A percentile compares a stretch with the other conserved stretches of the same genome.
Evolutionary conservation across 495 filamentous ascomycete species (phyloP).

Genomic region (Penicillium psychrofluorescens): DNA sequence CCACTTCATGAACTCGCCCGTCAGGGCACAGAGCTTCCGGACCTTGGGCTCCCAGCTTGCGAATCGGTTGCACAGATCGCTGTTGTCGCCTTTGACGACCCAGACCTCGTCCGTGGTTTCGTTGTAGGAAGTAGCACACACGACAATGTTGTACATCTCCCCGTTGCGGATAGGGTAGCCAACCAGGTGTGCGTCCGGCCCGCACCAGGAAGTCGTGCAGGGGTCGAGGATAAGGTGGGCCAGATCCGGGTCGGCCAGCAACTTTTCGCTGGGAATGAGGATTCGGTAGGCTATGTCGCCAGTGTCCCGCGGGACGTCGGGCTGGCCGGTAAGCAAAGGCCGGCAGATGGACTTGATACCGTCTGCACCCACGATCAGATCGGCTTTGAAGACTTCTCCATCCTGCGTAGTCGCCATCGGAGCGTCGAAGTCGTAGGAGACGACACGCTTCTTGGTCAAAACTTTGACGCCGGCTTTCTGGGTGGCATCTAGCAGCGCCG

Average conservation of each 20-base stretch:
- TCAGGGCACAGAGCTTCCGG: constrained; percentile 35
- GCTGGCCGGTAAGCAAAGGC: constrained; percentile 32
- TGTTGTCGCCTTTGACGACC: constrained; percentile 31
- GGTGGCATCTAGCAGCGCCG: constrained; percentile 31
- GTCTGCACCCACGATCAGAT: constrained; percentile 6
- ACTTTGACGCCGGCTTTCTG: constrained; percentile 6
- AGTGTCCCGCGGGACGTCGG: constrained; percentile 18
- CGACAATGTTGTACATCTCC: constrained; percentile 50
- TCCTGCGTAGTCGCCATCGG: not conserved
- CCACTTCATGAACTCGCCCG: constrained; percentile 45
- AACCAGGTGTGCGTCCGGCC: constrained; percentile 47
- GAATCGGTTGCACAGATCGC: constrained; percentile 45
- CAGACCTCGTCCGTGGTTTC: constrained; percentile 42
- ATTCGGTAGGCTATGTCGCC: constrained; percentile 59
- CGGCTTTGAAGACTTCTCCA: not conserved
- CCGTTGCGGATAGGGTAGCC: constrained; percentile 49
- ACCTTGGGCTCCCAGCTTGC: constrained; percentile 46
- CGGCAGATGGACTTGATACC: constrained; percentile 42
- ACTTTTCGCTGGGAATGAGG: constrained; percentile 40
- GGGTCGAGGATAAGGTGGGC: constrained; percentile 15
- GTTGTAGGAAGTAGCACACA: constrained; percentile 32
- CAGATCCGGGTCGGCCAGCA: constrained; percentile 40
- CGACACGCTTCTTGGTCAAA: not conserved
- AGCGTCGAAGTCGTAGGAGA: constrained; percentile 1
- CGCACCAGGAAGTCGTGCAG: constrained; percentile 29